Conservation (phyloP, 2,329 filamentous ascomycete species). For the Beauveria sp. region DNA sequence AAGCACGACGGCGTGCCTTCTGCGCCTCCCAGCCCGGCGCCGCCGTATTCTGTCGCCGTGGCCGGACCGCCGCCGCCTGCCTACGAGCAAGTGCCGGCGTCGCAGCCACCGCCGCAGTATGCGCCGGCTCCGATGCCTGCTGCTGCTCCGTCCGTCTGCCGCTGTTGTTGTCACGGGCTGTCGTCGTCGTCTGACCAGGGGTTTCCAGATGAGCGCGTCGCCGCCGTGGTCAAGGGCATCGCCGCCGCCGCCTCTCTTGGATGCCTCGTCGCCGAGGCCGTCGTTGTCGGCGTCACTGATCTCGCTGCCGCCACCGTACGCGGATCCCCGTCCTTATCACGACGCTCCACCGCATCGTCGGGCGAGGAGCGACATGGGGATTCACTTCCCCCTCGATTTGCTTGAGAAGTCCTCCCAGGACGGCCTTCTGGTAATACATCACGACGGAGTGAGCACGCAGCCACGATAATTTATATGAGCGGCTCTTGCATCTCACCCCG, state of each 20-base stretch:
- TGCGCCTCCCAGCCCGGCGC: background rate
- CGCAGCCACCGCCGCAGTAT: background rate
- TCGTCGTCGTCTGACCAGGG: background rate
- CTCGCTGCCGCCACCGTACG: constrained; percentile 1
- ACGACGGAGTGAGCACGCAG: background rate
- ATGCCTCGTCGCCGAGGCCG: background rate
- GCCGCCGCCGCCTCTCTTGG: background rate
- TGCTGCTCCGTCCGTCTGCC: background rate
- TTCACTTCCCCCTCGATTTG: background rate
- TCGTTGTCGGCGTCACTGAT: background rate
- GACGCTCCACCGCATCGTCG: background rate
- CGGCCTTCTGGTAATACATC: background rate
- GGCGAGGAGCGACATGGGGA: background rate
- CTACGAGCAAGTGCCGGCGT: background rate
- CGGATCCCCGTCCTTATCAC: background rate
- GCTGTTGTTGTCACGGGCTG: background rate
- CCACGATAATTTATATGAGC: background rate
- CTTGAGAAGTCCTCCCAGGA: background rate
- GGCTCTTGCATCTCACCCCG: background rate
- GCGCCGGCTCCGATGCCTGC: background rate
- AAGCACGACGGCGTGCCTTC: background rate
- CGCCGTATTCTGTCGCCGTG: background rate
- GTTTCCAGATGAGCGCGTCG: background rate
- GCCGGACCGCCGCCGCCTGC: background rate
- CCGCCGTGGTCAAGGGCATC: background rate